These are phyloP conservation scores for Diplosphaera chodatii DNA, from an alignment of 139 green algal species.

Conservation along the genomic window DNA sequence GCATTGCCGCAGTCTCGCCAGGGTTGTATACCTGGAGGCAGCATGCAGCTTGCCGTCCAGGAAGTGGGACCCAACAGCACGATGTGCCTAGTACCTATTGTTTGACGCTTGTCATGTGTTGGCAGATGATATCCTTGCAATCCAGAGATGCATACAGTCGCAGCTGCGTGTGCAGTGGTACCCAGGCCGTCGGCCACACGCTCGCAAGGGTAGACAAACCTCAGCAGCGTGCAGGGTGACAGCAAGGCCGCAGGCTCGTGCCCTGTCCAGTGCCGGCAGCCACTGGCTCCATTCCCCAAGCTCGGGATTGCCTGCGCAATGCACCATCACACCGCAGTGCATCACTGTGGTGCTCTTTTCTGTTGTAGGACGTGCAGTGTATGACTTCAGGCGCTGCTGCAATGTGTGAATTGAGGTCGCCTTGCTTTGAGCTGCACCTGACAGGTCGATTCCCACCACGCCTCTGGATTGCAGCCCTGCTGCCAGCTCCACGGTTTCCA, in stretches of 20 bases:
- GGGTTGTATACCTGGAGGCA: constrained; percentile 35
- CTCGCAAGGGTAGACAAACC: too few relatives aligned
- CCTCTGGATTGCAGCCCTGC: constrained; percentile 6
- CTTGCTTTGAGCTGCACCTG: constrained; percentile 3
- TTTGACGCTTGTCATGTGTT: too few relatives aligned
- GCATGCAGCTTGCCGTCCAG: too few relatives aligned
- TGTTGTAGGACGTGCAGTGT: too few relatives aligned
- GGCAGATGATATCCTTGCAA: too few relatives aligned
- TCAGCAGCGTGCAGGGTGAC: constrained; percentile 71
- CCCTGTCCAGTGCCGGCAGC: constrained; percentile 40
- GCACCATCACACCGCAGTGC: too few relatives aligned
- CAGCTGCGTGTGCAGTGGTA: too few relatives aligned
- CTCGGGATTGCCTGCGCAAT: constrained; percentile 49
- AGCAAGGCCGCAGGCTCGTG: constrained; percentile 41
- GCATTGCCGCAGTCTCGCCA: constrained; percentile 52
- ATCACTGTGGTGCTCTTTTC: too few relatives aligned
- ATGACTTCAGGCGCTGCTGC: neutral
- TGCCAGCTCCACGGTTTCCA: constrained; percentile 63
- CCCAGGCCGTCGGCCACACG: neutral
- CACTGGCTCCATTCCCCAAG: constrained; percentile 50
- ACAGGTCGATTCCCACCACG: constrained; percentile 70
- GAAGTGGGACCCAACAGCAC: too few relatives aligned
- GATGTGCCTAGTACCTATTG: too few relatives aligned
- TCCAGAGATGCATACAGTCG: too few relatives aligned
- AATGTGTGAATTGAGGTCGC: neutral